phyloP scores from a whole-genome alignment of 2,329 filamentous ascomycete species.

The Davidsoniella virescens region DNA sequence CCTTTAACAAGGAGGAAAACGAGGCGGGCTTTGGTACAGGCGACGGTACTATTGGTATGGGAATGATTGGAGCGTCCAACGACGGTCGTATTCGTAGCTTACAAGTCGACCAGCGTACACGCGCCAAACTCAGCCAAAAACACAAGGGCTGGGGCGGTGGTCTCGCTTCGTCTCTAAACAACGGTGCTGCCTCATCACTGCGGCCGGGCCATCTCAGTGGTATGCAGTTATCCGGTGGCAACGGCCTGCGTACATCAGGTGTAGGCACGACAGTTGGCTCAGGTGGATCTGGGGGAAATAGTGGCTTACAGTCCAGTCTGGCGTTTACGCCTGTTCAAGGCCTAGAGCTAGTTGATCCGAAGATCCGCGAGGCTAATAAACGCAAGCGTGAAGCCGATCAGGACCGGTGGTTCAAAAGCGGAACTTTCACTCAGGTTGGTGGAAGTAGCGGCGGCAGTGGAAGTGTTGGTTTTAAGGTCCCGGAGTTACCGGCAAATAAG shows the following conservation, averaged over 20 bases:
- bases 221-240: slow-evolving; percentile 27
- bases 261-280: slow-evolving; percentile 56
- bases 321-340: slow-evolving; percentile 92
- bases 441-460: slow-evolving; percentile 20
- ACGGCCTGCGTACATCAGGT: slow-evolving; percentile 65
- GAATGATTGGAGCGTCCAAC: slow-evolving; percentile 84
- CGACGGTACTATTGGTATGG: slow-evolving; percentile 71
- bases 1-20: slow-evolving; percentile 86
- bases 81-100: slow-evolving; percentile 77
- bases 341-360: slow-evolving; percentile 86
- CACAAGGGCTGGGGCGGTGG: slow-evolving; percentile 80
- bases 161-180: slow-evolving; percentile 65
- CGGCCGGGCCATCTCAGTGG: slow-evolving; percentile 22
- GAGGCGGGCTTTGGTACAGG: slow-evolving; percentile 83
- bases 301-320: slow-evolving; percentile 70
- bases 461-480: slow-evolving; percentile 64
- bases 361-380: slow-evolving; percentile 70
- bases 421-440: slow-evolving; percentile 84
- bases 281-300: slow-evolving; percentile 18
- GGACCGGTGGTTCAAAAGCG: slow-evolving; percentile 91
- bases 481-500: slow-evolving; percentile 57
- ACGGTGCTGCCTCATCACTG: slow-evolving; percentile 56
- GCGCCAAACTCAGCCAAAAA: slow-evolving; percentile 85
- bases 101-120: slow-evolving; percentile 84
- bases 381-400: slow-evolving; percentile 88